Evolutionary conservation across 495 filamentous ascomycete species (phyloP).

Genomic region (Pseudevernia furfuracea): DNA sequence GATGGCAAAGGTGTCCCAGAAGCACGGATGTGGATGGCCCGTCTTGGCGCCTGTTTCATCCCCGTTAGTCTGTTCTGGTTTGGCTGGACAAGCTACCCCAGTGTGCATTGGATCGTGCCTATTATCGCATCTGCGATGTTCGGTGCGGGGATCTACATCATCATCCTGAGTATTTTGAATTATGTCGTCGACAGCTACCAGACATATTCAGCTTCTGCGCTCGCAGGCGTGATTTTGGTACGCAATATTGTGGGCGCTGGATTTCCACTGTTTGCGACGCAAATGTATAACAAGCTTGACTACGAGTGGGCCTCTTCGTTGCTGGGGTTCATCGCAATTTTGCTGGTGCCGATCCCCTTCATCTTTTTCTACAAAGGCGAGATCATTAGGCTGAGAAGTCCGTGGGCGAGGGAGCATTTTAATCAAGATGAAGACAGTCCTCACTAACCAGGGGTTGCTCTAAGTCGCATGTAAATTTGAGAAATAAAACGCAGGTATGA

Average conservation of each 20-base stretch:
- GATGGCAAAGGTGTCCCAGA: too few relatives aligned
- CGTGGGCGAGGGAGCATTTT: constrained; percentile 38
- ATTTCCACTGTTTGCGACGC: constrained; percentile 38
- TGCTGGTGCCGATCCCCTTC: constrained; percentile 35
- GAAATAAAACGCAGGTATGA: not conserved
- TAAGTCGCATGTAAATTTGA: not conserved
- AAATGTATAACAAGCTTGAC: constrained; percentile 48
- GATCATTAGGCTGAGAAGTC: constrained; percentile 29
- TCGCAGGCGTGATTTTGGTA: constrained; percentile 32
- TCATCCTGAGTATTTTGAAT: too few relatives aligned
- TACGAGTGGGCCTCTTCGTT: constrained; percentile 53
- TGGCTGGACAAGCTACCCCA: too few relatives aligned
- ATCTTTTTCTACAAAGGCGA: constrained; percentile 24
- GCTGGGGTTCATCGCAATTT: constrained; percentile 45
- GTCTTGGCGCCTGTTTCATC: too few relatives aligned
- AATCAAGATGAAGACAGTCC: constrained; percentile 17
- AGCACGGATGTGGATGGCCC: too few relatives aligned
- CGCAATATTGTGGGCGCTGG: constrained; percentile 29
- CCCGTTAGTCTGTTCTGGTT: too few relatives aligned
- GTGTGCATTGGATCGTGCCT: too few relatives aligned
- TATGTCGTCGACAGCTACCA: not conserved
- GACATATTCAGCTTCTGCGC: constrained; percentile 32
- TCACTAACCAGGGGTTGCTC: not conserved
- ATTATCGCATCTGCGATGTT: too few relatives aligned
- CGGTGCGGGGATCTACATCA: too few relatives aligned